Evolutionary conservation across 495 filamentous ascomycete genomes (phyloP).

Genomic region (Penicillium paradoxum): DNA sequence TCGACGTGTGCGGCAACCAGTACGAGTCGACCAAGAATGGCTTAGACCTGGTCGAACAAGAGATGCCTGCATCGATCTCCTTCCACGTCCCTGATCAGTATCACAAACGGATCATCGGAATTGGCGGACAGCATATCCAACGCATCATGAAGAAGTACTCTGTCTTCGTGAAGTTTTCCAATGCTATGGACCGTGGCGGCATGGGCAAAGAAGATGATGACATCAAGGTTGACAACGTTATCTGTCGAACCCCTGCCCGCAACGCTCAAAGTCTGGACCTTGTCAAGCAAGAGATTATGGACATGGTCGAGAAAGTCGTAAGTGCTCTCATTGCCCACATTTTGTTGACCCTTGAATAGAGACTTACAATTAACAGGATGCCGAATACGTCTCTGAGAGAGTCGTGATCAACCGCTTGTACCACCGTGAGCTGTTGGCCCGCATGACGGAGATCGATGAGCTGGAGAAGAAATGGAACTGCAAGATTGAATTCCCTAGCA

Average conservation of each 20-base stretch:
- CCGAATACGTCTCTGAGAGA: slow-evolving; percentile 89
- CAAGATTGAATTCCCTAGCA: slow-evolving; percentile 95
- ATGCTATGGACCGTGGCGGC: slow-evolving; percentile 96
- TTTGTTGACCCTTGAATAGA: background rate
- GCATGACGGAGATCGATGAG: slow-evolving; percentile 83
- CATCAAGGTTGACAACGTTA: slow-evolving; percentile 97
- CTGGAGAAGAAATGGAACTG: slow-evolving; percentile 98
- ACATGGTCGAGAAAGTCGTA: slow-evolving; percentile 95
- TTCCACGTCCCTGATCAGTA: slow-evolving; percentile 99
- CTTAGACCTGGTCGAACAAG: slow-evolving; percentile 88
- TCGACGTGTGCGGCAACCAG: slow-evolving; percentile 86
- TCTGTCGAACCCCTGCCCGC: slow-evolving; percentile 93
- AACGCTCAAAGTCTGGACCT: slow-evolving; percentile 95
- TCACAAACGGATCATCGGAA: slow-evolving; percentile 98
- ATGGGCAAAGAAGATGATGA: slow-evolving; percentile 95
- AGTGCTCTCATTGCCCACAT: slow-evolving; percentile 22
- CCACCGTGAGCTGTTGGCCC: slow-evolving; percentile 85
- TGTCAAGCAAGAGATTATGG: slow-evolving; percentile 98
- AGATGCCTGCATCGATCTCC: slow-evolving; percentile 98
- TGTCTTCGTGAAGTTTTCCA: slow-evolving; percentile 99
- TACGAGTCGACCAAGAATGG: slow-evolving; percentile 92
- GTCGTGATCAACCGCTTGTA: slow-evolving; percentile 92
- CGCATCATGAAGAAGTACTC: slow-evolving; percentile 99
- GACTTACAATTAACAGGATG: slow-evolving; percentile 54
- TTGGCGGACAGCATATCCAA: slow-evolving; percentile 97